Conservation (phyloP, 352 stramenopile species). For the Phytophthora sp. region DNA sequence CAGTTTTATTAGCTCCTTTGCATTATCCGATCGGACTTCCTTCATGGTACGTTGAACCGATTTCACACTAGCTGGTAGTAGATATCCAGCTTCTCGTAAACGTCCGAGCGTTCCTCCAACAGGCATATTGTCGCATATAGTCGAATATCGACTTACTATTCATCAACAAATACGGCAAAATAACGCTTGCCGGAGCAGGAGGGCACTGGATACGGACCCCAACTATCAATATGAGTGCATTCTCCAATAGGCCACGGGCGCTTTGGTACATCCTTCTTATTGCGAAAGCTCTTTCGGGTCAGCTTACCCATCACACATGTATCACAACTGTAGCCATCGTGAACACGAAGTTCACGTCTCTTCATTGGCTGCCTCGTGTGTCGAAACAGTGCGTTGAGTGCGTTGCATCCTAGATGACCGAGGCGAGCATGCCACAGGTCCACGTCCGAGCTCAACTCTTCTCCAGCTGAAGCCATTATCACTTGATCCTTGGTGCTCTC, state of each 20-base stretch:
- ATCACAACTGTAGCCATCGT: not conserved
- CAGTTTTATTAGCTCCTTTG: constrained; percentile 19
- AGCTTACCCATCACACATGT: constrained; percentile 16
- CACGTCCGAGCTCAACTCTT: not conserved
- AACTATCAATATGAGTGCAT: constrained; percentile 19
- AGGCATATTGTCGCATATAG: constrained; percentile 18
- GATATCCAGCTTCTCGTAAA: constrained; percentile 14
- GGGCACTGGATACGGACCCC: constrained; percentile 15
- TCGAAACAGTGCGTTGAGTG: constrained; percentile 13
- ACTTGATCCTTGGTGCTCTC: too few species aligned
- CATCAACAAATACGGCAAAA: constrained; percentile 28
- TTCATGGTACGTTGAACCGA: constrained; percentile 30
- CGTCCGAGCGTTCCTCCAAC: constrained; percentile 16
- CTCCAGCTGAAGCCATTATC: not conserved
- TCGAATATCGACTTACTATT: too few species aligned
- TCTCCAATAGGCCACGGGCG: constrained; percentile 14
- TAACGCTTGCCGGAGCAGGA: constrained; percentile 24
- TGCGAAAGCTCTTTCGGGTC: constrained; percentile 8
- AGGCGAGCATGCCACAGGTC: not conserved
- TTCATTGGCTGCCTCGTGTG: too few species aligned
- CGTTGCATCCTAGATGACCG: constrained; percentile 11
- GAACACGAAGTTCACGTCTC: not conserved
- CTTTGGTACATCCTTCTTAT: not conserved
- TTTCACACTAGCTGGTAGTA: constrained; percentile 17
- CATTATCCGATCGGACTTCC: constrained; percentile 2